Evolutionary conservation across 1,284 basidiomycete genomes (phyloP).

Genomic region (Malassezia sp.): DNA sequence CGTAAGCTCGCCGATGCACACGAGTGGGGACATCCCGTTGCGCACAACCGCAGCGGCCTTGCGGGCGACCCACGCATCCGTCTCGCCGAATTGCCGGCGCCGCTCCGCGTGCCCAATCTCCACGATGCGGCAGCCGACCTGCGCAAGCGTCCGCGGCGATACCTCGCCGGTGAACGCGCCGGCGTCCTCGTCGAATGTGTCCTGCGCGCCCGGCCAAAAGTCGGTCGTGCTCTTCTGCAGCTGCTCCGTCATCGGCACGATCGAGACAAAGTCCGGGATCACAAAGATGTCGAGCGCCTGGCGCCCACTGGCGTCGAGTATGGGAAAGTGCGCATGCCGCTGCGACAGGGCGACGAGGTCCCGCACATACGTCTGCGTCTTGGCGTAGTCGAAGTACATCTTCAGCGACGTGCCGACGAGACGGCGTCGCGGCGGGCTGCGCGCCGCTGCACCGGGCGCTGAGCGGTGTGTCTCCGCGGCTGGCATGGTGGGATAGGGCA

Average conservation of each 20-base stretch:
- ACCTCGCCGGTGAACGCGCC: conserved; percentile 41
- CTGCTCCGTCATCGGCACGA: conserved; percentile 16
- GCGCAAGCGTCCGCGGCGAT: conserved; percentile 28
- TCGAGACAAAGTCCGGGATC: conserved; percentile 38
- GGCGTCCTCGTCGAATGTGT: conserved; percentile 25
- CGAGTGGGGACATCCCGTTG: conserved; percentile 31
- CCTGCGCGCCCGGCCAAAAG: conserved; percentile 33
- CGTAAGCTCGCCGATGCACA: conserved; percentile 34
- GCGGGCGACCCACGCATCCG: conserved; percentile 27
- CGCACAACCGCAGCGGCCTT: conserved; percentile 25
- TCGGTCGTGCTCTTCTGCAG: conserved; percentile 10
- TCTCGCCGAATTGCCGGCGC: conserved; percentile 32
- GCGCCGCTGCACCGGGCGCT: too few species aligned
- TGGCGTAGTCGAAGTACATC: conserved; percentile 41
- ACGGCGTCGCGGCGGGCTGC: conserved; percentile 8
- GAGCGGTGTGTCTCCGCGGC: too few species aligned
- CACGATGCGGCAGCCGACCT: conserved; percentile 30
- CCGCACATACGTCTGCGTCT: conserved; percentile 17
- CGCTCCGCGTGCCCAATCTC: conserved; percentile 41
- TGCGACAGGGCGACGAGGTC: background rate
- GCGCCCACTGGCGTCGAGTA: background rate
- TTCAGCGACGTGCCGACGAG: conserved; percentile 41
- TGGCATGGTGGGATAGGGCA: too few species aligned
- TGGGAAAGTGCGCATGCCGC: conserved; percentile 5
- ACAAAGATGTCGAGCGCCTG: conserved; percentile 27